Evolutionary conservation across 768 basidiomycete genomes (phyloP).

Genomic region (Tephrocybe sp.): DNA sequence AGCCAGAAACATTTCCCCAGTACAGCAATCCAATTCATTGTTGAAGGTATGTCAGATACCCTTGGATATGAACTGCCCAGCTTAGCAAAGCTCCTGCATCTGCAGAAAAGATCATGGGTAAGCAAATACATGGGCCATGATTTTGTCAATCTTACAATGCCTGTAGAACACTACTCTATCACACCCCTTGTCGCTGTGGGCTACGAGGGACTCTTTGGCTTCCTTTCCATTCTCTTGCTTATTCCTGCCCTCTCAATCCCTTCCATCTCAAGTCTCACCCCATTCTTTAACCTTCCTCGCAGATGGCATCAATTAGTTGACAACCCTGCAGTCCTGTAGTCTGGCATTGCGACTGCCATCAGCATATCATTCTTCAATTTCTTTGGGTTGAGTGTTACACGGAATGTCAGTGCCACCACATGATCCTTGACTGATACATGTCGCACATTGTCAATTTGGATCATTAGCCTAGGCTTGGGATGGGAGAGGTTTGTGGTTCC

Average conservation of each 20-base stretch:
- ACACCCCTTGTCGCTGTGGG: conserved; percentile 92
- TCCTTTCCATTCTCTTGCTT: conserved; percentile 71
- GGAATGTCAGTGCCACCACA: conserved; percentile 89
- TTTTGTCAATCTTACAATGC: not conserved
- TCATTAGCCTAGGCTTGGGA: conserved; percentile 82
- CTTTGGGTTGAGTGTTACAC: conserved; percentile 88
- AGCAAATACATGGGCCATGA: conserved; percentile 7
- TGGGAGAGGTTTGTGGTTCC: conserved; percentile 89
- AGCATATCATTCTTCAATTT: conserved; percentile 85
- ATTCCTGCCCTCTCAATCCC: conserved; percentile 80
- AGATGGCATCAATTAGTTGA: conserved; percentile 88
- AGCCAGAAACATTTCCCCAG: conserved; percentile 37
- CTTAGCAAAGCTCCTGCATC: not conserved
- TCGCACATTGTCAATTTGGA: conserved; percentile 94
- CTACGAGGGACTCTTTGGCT: conserved; percentile 91
- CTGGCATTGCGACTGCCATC: conserved; percentile 68
- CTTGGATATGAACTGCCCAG: conserved; percentile 10
- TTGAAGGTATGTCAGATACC: conserved; percentile 53
- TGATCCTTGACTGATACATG: conserved; percentile 92
- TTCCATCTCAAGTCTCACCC: conserved; percentile 59
- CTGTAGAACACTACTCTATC: conserved; percentile 68
- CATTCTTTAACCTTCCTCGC: conserved; percentile 85
- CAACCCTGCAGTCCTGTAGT: conserved; percentile 69
- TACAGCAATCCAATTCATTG: conserved; percentile 88
- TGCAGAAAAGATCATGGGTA: conserved; percentile 85